These are phyloP conservation scores for Botrytis hyacinthi DNA, from an alignment of 2,329 filamentous ascomycete species.

Conservation along the genomic window DNA sequence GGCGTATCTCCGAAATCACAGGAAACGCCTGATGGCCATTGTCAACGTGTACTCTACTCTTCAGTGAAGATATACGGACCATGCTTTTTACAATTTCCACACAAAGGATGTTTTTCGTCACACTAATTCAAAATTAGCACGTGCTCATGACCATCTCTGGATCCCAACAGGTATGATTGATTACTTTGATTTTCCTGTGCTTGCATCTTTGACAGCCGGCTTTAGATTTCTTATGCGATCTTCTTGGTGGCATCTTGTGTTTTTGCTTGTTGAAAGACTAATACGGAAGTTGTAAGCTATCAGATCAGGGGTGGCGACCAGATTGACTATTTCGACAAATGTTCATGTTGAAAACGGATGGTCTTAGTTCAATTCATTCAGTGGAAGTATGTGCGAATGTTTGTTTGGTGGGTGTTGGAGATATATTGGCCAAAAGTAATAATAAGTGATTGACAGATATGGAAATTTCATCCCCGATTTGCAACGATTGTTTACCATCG, in stretches of 20 bases:
- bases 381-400: background rate
- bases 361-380: background rate
- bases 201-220: conserved; percentile 66
- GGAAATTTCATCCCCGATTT: conserved; percentile 1
- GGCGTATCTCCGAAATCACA: conserved; percentile 58
- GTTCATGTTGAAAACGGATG: background rate
- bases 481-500: conserved; percentile 4
- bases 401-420: background rate
- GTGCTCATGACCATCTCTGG: background rate
- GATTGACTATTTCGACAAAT: background rate
- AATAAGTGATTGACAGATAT: background rate
- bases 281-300: background rate
- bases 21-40: conserved; percentile 45
- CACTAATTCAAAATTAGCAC: conserved; percentile 43
- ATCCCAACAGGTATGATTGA: background rate
- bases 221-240: conserved; percentile 69
- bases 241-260: conserved; percentile 57
- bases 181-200: conserved; percentile 66
- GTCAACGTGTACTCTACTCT: background rate
- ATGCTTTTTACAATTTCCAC: conserved; percentile 66
- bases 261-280: background rate
- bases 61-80: conserved; percentile 33
- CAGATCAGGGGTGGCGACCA: background rate
- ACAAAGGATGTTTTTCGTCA: conserved; percentile 63
- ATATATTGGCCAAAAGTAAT: background rate